Evolutionary conservation across 768 basidiomycete species (phyloP).

Genomic region (Trametes meyenii): DNA sequence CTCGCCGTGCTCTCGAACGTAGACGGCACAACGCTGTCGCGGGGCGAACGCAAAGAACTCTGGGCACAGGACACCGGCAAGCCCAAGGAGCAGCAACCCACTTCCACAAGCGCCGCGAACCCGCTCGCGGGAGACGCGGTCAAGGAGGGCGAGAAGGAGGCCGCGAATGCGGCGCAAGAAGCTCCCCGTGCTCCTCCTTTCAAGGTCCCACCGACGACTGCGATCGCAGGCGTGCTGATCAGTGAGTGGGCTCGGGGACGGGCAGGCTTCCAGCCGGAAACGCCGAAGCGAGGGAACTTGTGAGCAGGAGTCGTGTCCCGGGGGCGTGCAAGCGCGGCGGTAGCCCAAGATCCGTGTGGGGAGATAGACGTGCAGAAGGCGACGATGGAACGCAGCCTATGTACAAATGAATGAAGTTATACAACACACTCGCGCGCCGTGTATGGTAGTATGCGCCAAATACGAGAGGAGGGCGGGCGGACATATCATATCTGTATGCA

Average conservation of each 20-base stretch:
- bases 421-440: background rate
- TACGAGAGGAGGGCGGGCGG: background rate
- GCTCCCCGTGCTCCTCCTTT: slow-evolving; percentile 42
- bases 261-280: slow-evolving; percentile 34
- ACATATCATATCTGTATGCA: background rate
- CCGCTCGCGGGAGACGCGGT: slow-evolving; percentile 35
- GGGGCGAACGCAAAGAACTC: slow-evolving; percentile 53
- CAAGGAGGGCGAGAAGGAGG: slow-evolving; percentile 27
- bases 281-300: background rate
- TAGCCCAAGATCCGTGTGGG: slow-evolving; percentile 4
- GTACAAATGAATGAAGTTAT: slow-evolving; percentile 11
- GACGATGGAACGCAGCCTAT: background rate
- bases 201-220: slow-evolving; percentile 73
- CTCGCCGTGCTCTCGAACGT: slow-evolving; percentile 60
- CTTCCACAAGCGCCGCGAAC: slow-evolving; percentile 8
- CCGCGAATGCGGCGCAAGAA: slow-evolving; percentile 29
- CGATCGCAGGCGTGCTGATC: slow-evolving; percentile 86
- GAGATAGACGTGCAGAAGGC: slow-evolving; percentile 14
- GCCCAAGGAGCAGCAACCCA: slow-evolving; percentile 9
- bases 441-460: slow-evolving; percentile 2
- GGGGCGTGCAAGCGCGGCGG: background rate
- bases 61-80: slow-evolving; percentile 33
- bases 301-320: no score
- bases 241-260: slow-evolving; percentile 76
- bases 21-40: slow-evolving; percentile 51